Base-by-base conservation (phyloP, 1,284 basidiomycete species). In the Ustilago xerochloae region DNA sequence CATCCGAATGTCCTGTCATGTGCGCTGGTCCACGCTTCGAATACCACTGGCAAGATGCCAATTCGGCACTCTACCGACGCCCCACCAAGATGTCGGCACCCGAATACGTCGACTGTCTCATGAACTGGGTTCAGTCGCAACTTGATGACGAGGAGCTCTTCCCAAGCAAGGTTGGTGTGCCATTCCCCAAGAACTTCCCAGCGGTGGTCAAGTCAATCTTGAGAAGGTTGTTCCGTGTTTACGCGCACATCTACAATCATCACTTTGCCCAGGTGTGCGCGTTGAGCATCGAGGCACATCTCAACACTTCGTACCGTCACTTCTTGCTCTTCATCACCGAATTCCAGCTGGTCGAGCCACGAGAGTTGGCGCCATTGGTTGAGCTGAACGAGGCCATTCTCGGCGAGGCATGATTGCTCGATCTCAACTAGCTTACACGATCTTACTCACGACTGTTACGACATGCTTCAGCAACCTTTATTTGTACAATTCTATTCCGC, bases 251-350 rank as follows among this genome's bases (percentile, higher is more conserved):
- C 81, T 99, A 99, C 87, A 97, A 96, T 88, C 95, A 95, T 80
- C 97, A 99, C 86, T 99, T 99, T 85, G 96, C 98, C 80, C 96
- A 98, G 83, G 93, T 99, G 67, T 99, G 96, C 85, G 97, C 96
- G 8, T 87, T 99, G 50, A 94, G 94, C 15, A 97, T 99, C 67
- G 97, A 99, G 89, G 96, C 96, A 0, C 97, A 99, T 85, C 88
- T 99, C 77, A 99, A 99, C 86, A 99, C 97, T 3, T 97, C 94
- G 83, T 99, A 99, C 85, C 90, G 93, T 29, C 97, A 99, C 86
- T 99, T 99, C 87, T 92, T 97, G 87, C 88, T 99, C 48, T 98
- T 99, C 84, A 90, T 98, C 69, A 91, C 93, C 79, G 96, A 99
- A 93, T 99, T 99, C 85, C 90, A 94, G 81, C 89, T 99, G n/a